These are phyloP conservation scores for Phytophthora parvispora DNA, from an alignment of 352 stramenopile genomes.

Conservation along the genomic window DNA sequence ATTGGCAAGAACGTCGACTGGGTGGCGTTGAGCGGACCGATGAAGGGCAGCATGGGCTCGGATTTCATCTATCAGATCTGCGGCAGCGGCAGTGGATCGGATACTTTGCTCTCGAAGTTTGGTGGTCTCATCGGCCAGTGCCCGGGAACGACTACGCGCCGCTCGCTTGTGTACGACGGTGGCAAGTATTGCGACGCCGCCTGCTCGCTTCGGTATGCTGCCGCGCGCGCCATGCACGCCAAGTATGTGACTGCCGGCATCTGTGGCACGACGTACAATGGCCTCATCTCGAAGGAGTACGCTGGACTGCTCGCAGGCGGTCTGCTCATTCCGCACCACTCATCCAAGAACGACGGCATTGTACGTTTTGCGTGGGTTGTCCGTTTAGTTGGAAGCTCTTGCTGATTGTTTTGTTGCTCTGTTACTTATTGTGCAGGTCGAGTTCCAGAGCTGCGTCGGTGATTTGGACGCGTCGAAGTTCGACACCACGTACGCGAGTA, in stretches of 20 bases:
- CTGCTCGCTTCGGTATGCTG: constrained; percentile 39
- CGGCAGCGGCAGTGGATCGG: constrained; percentile 20
- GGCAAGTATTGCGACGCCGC: constrained; percentile 34
- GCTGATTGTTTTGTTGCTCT: constrained; percentile 5
- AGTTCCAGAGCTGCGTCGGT: constrained; percentile 66
- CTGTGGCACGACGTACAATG: constrained; percentile 51
- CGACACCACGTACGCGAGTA: constrained; percentile 37
- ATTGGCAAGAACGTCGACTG: constrained; percentile 45
- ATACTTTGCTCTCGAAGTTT: constrained; percentile 27
- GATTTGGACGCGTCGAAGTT: constrained; percentile 49
- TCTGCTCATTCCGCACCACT: constrained; percentile 52
- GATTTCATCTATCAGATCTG: constrained; percentile 55
- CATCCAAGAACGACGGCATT: constrained; percentile 62
- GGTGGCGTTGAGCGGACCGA: constrained; percentile 47
- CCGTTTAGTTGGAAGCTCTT: background rate
- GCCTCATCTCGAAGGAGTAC: constrained; percentile 51
- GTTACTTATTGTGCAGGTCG: constrained; percentile 41
- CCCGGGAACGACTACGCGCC: constrained; percentile 37
- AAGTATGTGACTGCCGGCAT: constrained; percentile 49
- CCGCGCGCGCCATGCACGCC: constrained; percentile 38
- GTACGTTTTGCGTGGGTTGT: constrained; percentile 25
- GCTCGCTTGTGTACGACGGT: constrained; percentile 51
- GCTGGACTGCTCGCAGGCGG: constrained; percentile 38
- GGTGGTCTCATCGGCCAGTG: constrained; percentile 52
- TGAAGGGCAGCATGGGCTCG: constrained; percentile 62